Evolutionary conservation across 1,139 yeast genomes (phyloP).

Genomic region (Yamadazyma diddensiae): DNA sequence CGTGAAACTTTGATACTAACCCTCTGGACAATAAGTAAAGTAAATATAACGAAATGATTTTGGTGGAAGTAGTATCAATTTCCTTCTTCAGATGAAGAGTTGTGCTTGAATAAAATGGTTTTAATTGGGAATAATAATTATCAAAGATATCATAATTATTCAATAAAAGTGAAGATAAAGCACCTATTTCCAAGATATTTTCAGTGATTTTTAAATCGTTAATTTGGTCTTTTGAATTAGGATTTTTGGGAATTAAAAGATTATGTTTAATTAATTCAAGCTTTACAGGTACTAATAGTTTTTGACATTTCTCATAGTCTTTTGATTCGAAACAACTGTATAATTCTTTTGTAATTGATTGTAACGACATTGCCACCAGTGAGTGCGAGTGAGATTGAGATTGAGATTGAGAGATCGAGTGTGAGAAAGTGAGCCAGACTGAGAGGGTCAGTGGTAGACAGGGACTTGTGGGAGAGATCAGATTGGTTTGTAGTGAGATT

Average conservation of each 20-base stretch:
- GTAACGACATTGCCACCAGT: slow-evolving; percentile 38
- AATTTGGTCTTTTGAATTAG: slow-evolving; percentile 41
- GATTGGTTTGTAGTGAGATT: too few relatives aligned
- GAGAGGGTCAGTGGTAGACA: too few relatives aligned
- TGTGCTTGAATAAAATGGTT: slow-evolving; percentile 62
- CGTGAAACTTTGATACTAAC: slow-evolving; percentile 82
- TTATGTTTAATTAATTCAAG: slow-evolving; percentile 75
- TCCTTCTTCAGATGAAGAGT: slow-evolving; percentile 56
- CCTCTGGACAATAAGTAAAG: slow-evolving; percentile 78
- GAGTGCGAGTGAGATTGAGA: not conserved
- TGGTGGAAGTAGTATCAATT: slow-evolving; percentile 53
- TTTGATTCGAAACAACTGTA: slow-evolving; percentile 59
- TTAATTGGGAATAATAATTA: slow-evolving; percentile 70
- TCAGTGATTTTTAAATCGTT: slow-evolving; percentile 78
- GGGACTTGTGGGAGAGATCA: too few relatives aligned
- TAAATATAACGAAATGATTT: slow-evolving; percentile 74
- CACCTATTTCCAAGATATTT: slow-evolving; percentile 83
- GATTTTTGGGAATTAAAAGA: slow-evolving; percentile 65
- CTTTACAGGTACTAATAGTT: slow-evolving; percentile 68
- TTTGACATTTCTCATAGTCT: slow-evolving; percentile 59
- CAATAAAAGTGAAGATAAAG: slow-evolving; percentile 67
- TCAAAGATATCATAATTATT: slow-evolving; percentile 65
- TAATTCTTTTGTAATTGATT: slow-evolving; percentile 61
- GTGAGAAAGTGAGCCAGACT: too few relatives aligned
- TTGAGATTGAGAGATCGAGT: not conserved